Percentiles rank a stretch among this genome's conserved stretches.
Evolutionary conservation across 805 yeast species (phyloP).

Genomic region (Candida tibetensis): DNA sequence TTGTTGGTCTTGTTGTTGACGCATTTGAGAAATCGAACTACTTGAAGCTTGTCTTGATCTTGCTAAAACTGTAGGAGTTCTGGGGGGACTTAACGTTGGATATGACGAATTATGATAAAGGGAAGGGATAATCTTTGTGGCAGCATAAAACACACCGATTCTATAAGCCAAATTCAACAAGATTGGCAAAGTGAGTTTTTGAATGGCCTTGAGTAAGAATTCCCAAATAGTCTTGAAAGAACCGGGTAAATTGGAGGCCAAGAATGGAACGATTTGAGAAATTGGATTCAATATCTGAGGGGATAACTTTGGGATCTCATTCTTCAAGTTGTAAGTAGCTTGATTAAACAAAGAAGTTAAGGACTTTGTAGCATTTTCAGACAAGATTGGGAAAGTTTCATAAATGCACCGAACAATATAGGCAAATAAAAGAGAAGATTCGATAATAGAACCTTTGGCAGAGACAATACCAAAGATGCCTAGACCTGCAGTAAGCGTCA

Average conservation of each 20-base stretch:
- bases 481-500: slow-evolving; percentile 70
- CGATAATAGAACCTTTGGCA: slow-evolving; percentile 85
- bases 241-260: slow-evolving; percentile 52
- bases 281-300: slow-evolving; percentile 26
- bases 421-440: slow-evolving; percentile 79
- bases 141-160: slow-evolving; percentile 82
- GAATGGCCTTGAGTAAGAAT: slow-evolving; percentile 48
- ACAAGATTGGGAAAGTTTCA: slow-evolving; percentile 86
- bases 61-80: slow-evolving; percentile 34
- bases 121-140: slow-evolving; percentile 90
- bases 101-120: slow-evolving; percentile 44
- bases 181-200: slow-evolving; percentile 76
- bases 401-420: slow-evolving; percentile 91
- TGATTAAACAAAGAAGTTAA: slow-evolving; percentile 31
- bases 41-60: slow-evolving; percentile 33
- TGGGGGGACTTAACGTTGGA: slow-evolving; percentile 34
- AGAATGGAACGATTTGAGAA: slow-evolving; percentile 37
- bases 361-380: slow-evolving; percentile 44
- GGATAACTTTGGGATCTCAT: slow-evolving; percentile 37
- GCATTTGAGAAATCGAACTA: not conserved
- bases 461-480: slow-evolving; percentile 83
- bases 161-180: slow-evolving; percentile 80
- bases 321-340: slow-evolving; percentile 30
- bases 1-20: not conserved
- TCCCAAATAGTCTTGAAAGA: slow-evolving; percentile 56